Conservation (phyloP, 176 grass and related monocot genomes). For the Oryza glumipatula region DNA sequence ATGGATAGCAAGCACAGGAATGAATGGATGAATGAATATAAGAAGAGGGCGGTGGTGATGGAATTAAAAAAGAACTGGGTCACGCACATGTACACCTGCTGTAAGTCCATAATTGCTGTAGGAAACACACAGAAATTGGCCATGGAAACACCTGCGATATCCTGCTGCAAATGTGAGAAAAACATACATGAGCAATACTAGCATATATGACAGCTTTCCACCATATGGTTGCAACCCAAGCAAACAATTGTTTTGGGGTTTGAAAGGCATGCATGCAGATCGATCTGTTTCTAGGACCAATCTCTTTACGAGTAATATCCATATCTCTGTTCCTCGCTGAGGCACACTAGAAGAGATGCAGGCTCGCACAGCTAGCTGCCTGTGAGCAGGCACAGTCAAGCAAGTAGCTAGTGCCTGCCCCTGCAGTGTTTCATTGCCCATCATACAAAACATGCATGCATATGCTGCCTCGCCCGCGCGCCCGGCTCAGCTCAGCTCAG, state of each 20-base stretch:
- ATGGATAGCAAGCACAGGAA: not conserved
- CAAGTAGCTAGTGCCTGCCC: constrained; percentile 12
- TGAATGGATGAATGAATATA: not conserved
- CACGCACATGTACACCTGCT: not conserved
- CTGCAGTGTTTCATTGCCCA: constrained; percentile 27
- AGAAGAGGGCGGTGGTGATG: not conserved
- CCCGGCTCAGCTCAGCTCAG: not conserved
- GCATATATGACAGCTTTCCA: too few relatives aligned
- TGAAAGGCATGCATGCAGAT: not conserved
- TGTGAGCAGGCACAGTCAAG: not conserved
- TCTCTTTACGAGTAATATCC: constrained; percentile 2
- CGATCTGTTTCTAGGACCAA: constrained; percentile 23
- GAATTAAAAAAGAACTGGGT: not conserved
- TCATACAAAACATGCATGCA: not conserved
- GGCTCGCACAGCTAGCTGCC: not conserved
- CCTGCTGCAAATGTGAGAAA: not conserved
- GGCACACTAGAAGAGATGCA: constrained; percentile 30
- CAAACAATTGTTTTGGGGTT: not conserved
- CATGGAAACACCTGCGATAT: constrained; percentile 3
- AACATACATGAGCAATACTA: not conserved
- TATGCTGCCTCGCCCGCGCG: not conserved
- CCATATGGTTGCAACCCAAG: too few relatives aligned
- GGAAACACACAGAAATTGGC: not conserved
- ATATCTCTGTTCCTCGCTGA: constrained; percentile 2
- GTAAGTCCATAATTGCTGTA: not conserved